phyloP scores from a whole-genome alignment of 208 protist genomes.

The Herpetomonas tarakana region DNA sequence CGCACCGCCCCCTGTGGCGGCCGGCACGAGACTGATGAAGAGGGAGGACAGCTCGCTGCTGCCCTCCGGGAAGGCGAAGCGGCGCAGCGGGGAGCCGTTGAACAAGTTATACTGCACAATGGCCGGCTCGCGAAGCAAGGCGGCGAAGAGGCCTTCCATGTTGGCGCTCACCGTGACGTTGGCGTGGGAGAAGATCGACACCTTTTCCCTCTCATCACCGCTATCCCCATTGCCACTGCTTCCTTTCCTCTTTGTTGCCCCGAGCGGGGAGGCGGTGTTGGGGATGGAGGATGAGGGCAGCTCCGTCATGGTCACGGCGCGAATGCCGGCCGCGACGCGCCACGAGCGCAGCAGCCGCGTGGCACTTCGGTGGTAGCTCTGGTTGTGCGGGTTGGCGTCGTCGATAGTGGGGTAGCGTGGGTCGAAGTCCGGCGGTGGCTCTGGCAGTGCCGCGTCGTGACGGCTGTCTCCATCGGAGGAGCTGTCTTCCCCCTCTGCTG shows the following conservation, averaged over 20 bases:
- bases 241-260: too few species aligned
- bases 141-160: conserved; percentile 45
- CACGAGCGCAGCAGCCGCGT: conserved; percentile 34
- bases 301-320: conserved; percentile 20
- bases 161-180: not conserved
- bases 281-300: not conserved
- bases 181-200: conserved; percentile 9
- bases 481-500: too few species aligned
- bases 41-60: conserved; percentile 36
- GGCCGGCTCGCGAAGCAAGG: conserved; percentile 32
- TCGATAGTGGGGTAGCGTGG: conserved; percentile 7
- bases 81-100: conserved; percentile 35
- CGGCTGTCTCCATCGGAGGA: not conserved
- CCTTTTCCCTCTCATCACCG: not conserved
- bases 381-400: conserved; percentile 25
- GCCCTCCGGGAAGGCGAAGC: conserved; percentile 34
- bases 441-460: not conserved
- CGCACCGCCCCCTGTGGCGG: not conserved
- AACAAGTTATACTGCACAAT: conserved; percentile 80
- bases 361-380: conserved; percentile 16
- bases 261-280: conserved; percentile 5
- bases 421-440: not conserved
- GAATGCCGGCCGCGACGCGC: conserved; percentile 51
- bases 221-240: not conserved
- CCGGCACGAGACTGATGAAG: conserved; percentile 12